Conservation (phyloP, 305 asterid species). For the Coffea humblotiana region DNA sequence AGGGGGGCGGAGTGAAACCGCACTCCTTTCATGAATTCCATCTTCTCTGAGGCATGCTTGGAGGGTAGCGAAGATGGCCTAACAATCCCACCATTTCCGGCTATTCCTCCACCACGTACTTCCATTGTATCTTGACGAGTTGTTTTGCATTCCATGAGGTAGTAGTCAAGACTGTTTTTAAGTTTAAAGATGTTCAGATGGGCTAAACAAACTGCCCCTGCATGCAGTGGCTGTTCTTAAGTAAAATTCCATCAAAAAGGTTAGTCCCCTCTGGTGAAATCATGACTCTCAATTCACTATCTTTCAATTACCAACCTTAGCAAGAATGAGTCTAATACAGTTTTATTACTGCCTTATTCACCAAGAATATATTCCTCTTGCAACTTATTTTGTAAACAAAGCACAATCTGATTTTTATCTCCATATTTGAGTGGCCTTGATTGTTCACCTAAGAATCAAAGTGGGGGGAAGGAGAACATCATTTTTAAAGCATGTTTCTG, state of each 20-base stretch:
- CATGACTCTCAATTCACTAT: not conserved
- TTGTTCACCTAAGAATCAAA: not conserved
- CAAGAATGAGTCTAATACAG: not conserved
- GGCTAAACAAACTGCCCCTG: not conserved
- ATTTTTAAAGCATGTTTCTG: not conserved
- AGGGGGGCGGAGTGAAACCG: conserved; percentile 38
- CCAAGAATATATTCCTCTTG: conserved; percentile 16
- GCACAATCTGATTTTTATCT: not conserved
- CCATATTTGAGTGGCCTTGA: not conserved
- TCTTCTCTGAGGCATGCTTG: not conserved
- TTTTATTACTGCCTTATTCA: not conserved
- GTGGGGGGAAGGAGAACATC: not conserved
- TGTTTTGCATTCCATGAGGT: not conserved
- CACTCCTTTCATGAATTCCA: conserved; percentile 5
- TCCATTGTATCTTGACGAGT: not conserved
- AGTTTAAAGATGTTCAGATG: not conserved
- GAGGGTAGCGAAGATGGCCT: not conserved
- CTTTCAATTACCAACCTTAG: not conserved
- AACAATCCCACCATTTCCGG: not conserved
- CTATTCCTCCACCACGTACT: not conserved
- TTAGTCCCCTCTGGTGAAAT: not conserved
- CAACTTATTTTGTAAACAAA: not conserved
- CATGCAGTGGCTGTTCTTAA: not conserved
- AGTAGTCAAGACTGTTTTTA: not conserved
- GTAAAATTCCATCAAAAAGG: not conserved